phyloP scores from a whole-genome alignment of 352 stramenopile species.

The Pythium biforme region DNA sequence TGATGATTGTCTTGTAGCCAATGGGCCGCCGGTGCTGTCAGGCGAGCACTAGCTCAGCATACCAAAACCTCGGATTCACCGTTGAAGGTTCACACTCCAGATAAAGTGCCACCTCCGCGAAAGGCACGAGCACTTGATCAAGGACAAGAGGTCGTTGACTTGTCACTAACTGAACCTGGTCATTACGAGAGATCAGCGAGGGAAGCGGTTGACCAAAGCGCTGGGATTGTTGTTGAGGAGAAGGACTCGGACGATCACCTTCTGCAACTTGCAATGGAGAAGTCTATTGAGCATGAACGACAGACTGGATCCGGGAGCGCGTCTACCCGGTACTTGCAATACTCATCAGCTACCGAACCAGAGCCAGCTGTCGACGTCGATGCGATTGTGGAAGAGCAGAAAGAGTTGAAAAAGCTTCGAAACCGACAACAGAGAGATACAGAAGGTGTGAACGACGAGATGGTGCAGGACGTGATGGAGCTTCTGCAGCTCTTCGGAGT shows the following conservation, averaged over 20 bases:
- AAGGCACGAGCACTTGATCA: neutral
- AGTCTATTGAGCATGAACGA: conserved; percentile 21
- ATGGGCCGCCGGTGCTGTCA: conserved; percentile 80
- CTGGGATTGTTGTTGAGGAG: neutral
- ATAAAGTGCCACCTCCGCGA: neutral
- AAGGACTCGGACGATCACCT: conserved; percentile 16
- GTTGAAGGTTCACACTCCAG: neutral
- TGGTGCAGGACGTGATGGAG: conserved; percentile 96
- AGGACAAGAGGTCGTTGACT: conserved; percentile 3
- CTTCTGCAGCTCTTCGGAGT: conserved; percentile 97
- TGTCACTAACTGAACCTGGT: neutral
- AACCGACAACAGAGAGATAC: conserved; percentile 86
- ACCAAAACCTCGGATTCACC: conserved; percentile 23
- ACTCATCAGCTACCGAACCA: conserved; percentile 9
- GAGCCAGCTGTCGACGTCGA: conserved; percentile 28
- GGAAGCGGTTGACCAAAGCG: neutral
- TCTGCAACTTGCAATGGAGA: conserved; percentile 26
- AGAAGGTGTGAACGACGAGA: conserved; percentile 96
- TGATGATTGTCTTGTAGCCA: conserved; percentile 35
- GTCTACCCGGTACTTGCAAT: conserved; percentile 23
- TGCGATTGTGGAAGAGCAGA: conserved; percentile 54
- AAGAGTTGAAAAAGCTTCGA: conserved; percentile 73
- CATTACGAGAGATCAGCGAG: neutral
- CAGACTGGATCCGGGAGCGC: neutral
- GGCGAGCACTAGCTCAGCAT: conserved; percentile 67